Conservation (phyloP, 2,329 filamentous ascomycete genomes). For the Tolypocladium sp. region DNA sequence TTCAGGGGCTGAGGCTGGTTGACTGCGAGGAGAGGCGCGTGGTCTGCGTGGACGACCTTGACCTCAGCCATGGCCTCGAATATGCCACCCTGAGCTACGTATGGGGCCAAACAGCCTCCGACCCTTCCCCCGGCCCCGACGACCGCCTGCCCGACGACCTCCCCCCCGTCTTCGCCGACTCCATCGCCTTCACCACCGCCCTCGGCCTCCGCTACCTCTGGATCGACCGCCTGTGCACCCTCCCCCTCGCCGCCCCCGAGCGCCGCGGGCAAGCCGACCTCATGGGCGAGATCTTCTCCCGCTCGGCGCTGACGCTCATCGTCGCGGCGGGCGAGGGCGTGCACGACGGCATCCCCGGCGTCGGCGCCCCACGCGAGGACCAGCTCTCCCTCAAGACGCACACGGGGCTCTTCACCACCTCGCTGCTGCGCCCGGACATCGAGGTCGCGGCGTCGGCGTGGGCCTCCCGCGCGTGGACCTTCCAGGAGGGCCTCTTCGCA, state of each 20-base stretch:
- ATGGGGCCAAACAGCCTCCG: constrained; percentile 12
- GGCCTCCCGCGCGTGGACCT: constrained; percentile 25
- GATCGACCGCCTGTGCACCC: constrained; percentile 26
- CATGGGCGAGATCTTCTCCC: constrained; percentile 24
- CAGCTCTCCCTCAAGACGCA: constrained; percentile 25
- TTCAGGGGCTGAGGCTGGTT: constrained; percentile 21
- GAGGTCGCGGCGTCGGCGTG: constrained; percentile 25
- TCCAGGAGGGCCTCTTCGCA: constrained; percentile 26
- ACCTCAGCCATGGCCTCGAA: constrained; percentile 9
- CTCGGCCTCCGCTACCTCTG: constrained; percentile 27
- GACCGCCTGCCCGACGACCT: constrained; percentile 14
- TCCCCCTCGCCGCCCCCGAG: constrained; percentile 15
- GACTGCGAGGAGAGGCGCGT: constrained; percentile 20
- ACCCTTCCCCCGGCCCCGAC: constrained; percentile 6
- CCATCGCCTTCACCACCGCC: constrained; percentile 18
- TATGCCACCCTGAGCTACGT: constrained; percentile 29
- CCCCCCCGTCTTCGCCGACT: constrained; percentile 21
- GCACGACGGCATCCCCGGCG: constrained; percentile 22
- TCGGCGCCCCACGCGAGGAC: constrained; percentile 21
- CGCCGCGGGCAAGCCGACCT: constrained; percentile 17
- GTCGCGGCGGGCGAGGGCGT: constrained; percentile 21
- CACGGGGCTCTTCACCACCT: constrained; percentile 23
- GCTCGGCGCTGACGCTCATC: constrained; percentile 23
- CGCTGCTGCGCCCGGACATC: constrained; percentile 23
- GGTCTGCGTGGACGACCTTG: constrained; percentile 18